Evolutionary conservation across 1,139 yeast genomes (phyloP), one percentile per base, ranked within the genome.

Genomic region (Scheffersomyces lignicola): DNA sequence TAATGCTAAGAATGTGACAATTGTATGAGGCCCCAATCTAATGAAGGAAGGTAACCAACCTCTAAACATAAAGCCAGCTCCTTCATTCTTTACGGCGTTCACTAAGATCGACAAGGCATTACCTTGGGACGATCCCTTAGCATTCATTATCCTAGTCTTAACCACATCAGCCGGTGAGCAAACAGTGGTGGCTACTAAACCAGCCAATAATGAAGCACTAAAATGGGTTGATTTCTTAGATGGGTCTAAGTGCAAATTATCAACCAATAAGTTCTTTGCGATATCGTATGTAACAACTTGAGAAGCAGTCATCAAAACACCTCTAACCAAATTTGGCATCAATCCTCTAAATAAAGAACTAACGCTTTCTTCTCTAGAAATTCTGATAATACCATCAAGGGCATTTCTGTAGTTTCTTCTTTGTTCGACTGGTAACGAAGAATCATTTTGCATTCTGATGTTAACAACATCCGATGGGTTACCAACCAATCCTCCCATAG

Each of bases 131-230:
- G 60, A 40, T 10, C 75, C 75, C 32, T 83, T 76, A 18, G 77
- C 65, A 48, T 84, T 83, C 96, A 88, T 88, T 41, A 87, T 83
- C 52, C 95, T 70, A 1, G 96, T 88, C 60, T 87, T 88, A 34
- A 88, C 83, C 7, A 88, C 96, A 58, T 88, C 96, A 7, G 92
- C 95, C 1, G 96, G 96, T 1, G 95, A 84, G 57, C 96, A 88
- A 14, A 86, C 84, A 0, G 96, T 88, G 1, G 96, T 87, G 4
- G 95, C 95, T 8, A 86, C 89, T 24, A 87, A 65, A 9, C 95
- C 95, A 1, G 95, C 95, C 43, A 83, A 56, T 40, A 86, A 65
- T 3, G 90, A 81, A 1, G 95, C 86, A 22, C 80, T 55, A 52
- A 88, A 86, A 57, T 87, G 95, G 3, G 95, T 86, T 0, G 80